Evolutionary conservation across 1,139 yeast genomes (phyloP).

Genomic region (Pichia sp.): DNA sequence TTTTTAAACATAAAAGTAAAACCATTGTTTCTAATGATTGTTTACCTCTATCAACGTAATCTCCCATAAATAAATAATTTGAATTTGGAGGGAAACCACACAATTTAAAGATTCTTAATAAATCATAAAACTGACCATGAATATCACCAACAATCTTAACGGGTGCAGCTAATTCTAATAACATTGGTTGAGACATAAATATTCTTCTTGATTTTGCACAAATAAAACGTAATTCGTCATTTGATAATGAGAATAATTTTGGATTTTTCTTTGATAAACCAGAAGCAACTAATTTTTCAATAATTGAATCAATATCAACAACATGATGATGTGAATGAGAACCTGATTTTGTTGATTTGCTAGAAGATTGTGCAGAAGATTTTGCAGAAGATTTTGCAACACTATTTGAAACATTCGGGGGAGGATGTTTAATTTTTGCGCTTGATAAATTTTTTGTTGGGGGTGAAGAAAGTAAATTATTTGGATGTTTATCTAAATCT

Average conservation of each 20-base stretch:
- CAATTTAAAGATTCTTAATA: slow-evolving; percentile 63
- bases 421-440: slow-evolving; percentile 5
- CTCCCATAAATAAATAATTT: slow-evolving; percentile 75
- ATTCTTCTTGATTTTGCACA: slow-evolving; percentile 64
- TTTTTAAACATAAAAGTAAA: slow-evolving; percentile 64
- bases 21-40: slow-evolving; percentile 77
- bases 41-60: slow-evolving; percentile 81
- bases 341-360: slow-evolving; percentile 16
- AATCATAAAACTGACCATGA: slow-evolving; percentile 78
- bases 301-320: slow-evolving; percentile 49
- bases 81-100: slow-evolving; percentile 80
- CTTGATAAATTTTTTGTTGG: slow-evolving; percentile 3
- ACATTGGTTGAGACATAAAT: slow-evolving; percentile 70
- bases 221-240: slow-evolving; percentile 36
- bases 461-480: background rate
- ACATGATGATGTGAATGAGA: background rate
- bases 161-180: slow-evolving; percentile 73
- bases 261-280: slow-evolving; percentile 38
- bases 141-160: slow-evolving; percentile 85
- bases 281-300: slow-evolving; percentile 45
- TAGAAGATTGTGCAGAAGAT: background rate
- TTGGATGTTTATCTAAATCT: slow-evolving; percentile 5
- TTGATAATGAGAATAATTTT: slow-evolving; percentile 40
- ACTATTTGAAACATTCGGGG: slow-evolving; percentile 4
- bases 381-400: background rate